Percentiles rank a stretch among this genome's conserved stretches.
phyloP scores from a whole-genome alignment of 1,139 yeast species.

The Debaryomyces sp. region DNA sequence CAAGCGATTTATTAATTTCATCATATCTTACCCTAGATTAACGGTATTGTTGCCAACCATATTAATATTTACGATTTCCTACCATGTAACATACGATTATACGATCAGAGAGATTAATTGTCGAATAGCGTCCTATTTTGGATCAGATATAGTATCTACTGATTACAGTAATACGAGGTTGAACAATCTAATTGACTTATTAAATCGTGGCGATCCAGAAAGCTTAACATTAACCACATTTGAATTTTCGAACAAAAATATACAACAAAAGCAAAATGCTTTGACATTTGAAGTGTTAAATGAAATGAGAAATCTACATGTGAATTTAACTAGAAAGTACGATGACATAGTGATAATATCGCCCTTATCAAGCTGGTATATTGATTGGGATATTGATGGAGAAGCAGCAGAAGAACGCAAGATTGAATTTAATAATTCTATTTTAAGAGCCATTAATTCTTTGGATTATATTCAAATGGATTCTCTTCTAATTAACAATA shows the following conservation, averaged over 20 bases:
- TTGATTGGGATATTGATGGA: conserved; percentile 10
- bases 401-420: background rate
- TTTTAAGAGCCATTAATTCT: conserved; percentile 31
- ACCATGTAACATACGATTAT: conserved; percentile 30
- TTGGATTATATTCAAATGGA: conserved; percentile 22
- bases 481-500: conserved; percentile 40
- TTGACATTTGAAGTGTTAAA: conserved; percentile 19
- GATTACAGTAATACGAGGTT: background rate
- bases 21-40: conserved; percentile 7
- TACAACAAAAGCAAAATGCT: conserved; percentile 16
- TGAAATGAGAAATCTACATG: conserved; percentile 11
- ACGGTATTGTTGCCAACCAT: conserved; percentile 54
- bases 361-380: conserved; percentile 24
- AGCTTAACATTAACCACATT: background rate
- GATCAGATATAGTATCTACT: background rate
- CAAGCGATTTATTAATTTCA: conserved; percentile 1
- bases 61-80: conserved; percentile 52
- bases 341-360: conserved; percentile 18
- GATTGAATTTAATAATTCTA: conserved; percentile 17
- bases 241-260: conserved; percentile 2
- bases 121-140: conserved; percentile 6
- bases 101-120: conserved; percentile 20
- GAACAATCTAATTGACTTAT: background rate
- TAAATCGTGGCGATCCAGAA: background rate
- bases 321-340: conserved; percentile 8